A percentile compares a stretch with the other conserved stretches of the same genome.
Evolutionary conservation across 148 eudicot genomes (phyloP).

Genomic region (Gaultheria prostrata): DNA sequence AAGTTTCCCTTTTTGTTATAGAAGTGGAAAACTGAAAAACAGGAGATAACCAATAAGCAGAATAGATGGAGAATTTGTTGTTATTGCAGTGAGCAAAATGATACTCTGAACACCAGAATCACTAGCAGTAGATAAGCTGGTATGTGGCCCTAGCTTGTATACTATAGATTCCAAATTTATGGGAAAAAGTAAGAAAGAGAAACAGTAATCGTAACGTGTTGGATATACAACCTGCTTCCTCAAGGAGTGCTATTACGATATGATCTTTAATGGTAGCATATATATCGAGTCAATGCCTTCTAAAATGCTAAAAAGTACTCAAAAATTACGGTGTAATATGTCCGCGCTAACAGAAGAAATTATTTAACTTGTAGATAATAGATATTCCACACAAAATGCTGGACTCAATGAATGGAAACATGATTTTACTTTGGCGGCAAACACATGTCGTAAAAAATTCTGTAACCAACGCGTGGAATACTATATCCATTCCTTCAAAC

Average conservation of each 20-base stretch:
- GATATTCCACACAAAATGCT: not conserved
- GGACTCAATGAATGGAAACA: not conserved
- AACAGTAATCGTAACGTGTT: not conserved
- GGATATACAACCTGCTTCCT: not conserved
- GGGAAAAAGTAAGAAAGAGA: not conserved
- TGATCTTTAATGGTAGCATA: not conserved
- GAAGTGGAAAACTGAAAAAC: not conserved
- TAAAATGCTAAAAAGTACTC: not conserved
- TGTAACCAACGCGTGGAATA: not conserved
- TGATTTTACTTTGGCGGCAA: not conserved
- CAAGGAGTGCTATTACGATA: not conserved
- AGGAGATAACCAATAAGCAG: not conserved
- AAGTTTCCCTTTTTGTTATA: not conserved
- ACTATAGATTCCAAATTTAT: not conserved
- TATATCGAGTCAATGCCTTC: not conserved
- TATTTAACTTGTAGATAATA: not conserved
- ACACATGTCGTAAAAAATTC: not conserved
- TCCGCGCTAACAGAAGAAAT: not conserved
- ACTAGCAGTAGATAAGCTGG: not conserved
- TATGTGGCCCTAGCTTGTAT: not conserved
- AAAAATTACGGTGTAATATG: not conserved
- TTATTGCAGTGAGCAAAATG: not conserved
- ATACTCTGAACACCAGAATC: not conserved
- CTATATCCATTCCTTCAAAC: not conserved
- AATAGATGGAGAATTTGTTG: not conserved